Evolutionary conservation across 2,329 filamentous ascomycete genomes (phyloP).

Genomic region (Esteya vermicola): DNA sequence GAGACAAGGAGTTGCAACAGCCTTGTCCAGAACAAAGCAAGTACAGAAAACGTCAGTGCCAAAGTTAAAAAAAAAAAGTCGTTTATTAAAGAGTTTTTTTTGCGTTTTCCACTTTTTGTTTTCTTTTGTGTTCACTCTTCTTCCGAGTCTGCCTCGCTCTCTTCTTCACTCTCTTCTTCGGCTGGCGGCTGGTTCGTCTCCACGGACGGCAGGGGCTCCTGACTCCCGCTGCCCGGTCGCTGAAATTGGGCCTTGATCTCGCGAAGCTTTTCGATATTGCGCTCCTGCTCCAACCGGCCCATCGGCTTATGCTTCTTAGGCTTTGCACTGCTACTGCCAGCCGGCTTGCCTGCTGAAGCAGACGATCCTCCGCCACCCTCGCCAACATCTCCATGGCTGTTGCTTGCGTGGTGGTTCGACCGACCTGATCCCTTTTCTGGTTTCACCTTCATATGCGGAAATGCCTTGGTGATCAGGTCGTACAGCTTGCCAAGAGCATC

Average conservation of each 20-base stretch:
- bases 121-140: slow-evolving; percentile 23
- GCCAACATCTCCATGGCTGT: too few relatives aligned
- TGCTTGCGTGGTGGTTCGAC: too few relatives aligned
- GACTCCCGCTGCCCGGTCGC: slow-evolving; percentile 30
- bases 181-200: slow-evolving; percentile 18
- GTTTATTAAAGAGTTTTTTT: too few relatives aligned
- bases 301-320: slow-evolving; percentile 66
- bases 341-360: slow-evolving; percentile 16
- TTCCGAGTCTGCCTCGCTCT: slow-evolving; percentile 32
- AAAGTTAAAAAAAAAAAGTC: too few relatives aligned
- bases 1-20: too few relatives aligned
- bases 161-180: slow-evolving; percentile 32
- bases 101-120: too few relatives aligned
- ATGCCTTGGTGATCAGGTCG: slow-evolving; percentile 25
- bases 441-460: slow-evolving; percentile 21
- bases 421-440: slow-evolving; percentile 20
- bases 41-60: too few relatives aligned
- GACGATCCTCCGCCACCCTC: too few relatives aligned
- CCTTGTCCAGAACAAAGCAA: too few relatives aligned
- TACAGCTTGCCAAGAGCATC: slow-evolving; percentile 41
- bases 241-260: slow-evolving; percentile 40
- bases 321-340: too few relatives aligned
- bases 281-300: slow-evolving; percentile 58
- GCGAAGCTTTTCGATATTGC: slow-evolving; percentile 48
- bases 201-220: slow-evolving; percentile 26